phyloP scores from a whole-genome alignment of 441 rosid species.

The Eutrema salsugineum region DNA sequence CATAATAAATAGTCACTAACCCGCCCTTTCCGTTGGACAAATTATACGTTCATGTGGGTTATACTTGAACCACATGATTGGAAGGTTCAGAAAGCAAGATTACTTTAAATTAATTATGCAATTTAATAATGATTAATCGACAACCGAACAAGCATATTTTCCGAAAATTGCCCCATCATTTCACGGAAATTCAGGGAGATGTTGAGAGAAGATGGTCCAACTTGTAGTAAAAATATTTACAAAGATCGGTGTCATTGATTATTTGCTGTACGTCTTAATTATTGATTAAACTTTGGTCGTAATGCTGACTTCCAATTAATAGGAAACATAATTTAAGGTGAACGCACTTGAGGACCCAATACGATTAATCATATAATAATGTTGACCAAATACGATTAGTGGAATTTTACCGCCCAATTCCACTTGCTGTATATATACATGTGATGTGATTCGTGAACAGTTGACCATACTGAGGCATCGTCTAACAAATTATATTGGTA shows the following conservation, averaged over 20 bases:
- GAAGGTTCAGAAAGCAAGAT: slow-evolving; percentile 11
- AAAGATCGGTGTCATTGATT: not conserved
- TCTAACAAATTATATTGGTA: not conserved
- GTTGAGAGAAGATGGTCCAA: slow-evolving; percentile 3
- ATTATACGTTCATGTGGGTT: slow-evolving; percentile 18
- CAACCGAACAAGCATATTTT: not conserved
- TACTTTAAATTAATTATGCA: not conserved
- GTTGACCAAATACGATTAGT: slow-evolving; percentile 13
- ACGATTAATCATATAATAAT: slow-evolving; percentile 7
- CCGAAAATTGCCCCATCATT: not conserved
- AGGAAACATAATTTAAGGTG: not conserved
- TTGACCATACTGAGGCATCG: slow-evolving; percentile 7
- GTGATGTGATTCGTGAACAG: slow-evolving; percentile 3
- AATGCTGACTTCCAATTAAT: not conserved
- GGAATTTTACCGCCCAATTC: not conserved
- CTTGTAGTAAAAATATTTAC: not conserved
- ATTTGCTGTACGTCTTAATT: not conserved
- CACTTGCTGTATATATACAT: slow-evolving; percentile 3
- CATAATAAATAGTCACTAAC: slow-evolving; percentile 6
- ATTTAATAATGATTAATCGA: slow-evolving; percentile 15
- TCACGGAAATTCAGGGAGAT: slow-evolving; percentile 12
- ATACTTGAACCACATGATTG: slow-evolving; percentile 17
- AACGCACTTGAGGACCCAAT: not conserved
- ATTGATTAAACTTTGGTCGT: not conserved
- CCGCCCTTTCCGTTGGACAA: not conserved